Base-by-base conservation (phyloP, 2,329 filamentous ascomycete species). In the Xylariaceae sp. region DNA sequence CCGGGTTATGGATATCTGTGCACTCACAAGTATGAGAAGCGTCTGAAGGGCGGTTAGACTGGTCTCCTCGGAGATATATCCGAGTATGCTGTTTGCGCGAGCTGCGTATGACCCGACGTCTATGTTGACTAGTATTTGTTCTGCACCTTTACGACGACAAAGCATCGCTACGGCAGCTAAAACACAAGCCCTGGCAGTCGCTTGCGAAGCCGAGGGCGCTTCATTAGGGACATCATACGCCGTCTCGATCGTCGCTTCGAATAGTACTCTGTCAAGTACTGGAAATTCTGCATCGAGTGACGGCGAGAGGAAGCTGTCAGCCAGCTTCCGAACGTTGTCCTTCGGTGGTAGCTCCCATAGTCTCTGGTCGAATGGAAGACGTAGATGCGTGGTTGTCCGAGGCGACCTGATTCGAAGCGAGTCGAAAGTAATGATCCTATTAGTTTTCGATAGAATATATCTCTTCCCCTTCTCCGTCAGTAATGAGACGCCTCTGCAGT, bases 401-500 rank as follows among this genome's bases (percentile, higher is more conserved):
- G 14, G 39, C 30, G 17, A 17, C 10, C 10, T 14, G n/a, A 30
- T 4, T 18, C 11, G 15, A n/a, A 40, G 18, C 3, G 14, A 11
- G 14, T 19, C 14, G 17, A 19, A 40, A 19, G 14, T 40, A 18
- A 40, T 19, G 41, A 42, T 18, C 18, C 41, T 2, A 6, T n/a
- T 22, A 10, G 42, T 38, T 31, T 38, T 44, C 19, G 42, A 44
- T 14, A 18, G 19, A 6, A 49, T 42, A 6, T 39, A 49, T 45
- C 39, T 27, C 6, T 38, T 36, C 6, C 47, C 47, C 42, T 32
- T 45, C 2, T 45, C 42, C 12, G 47, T 41, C 11, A 45, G 42
- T 11, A 49, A 38, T 12, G 38, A 30, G 18, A 49, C 36, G 17
- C 47, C 47, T 33, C 42, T 49, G 11, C 22, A 49, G 17, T 49